Evolutionary conservation across 306 rosid species (phyloP).

Genomic region (Trifolium pratense): DNA sequence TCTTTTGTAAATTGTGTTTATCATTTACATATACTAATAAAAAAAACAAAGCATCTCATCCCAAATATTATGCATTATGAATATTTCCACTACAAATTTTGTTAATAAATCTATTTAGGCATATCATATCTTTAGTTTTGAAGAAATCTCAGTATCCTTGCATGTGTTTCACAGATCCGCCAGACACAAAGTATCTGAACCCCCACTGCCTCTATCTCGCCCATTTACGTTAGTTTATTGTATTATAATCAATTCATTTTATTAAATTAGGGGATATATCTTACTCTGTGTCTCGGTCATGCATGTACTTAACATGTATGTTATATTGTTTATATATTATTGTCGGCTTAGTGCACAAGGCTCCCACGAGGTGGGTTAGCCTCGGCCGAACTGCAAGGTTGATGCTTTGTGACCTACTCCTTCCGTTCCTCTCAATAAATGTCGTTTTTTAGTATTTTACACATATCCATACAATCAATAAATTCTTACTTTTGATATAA

Average conservation of each 20-base stretch:
- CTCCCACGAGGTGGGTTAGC: neutral
- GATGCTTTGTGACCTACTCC: neutral
- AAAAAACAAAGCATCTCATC: no score
- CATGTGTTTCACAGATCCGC: neutral
- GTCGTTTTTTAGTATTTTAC: no score
- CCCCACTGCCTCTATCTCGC: slow-evolving; percentile 22
- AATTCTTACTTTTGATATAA: no score
- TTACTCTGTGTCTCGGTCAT: neutral
- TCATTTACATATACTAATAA: no score
- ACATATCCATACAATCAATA: no score
- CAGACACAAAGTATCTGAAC: slow-evolving; percentile 6
- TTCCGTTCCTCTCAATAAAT: no score
- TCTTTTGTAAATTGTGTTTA: no score
- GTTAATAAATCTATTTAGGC: neutral
- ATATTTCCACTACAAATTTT: neutral
- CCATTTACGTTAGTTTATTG: slow-evolving; percentile 2
- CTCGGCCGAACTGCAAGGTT: neutral
- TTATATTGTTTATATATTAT: neutral
- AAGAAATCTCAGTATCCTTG: neutral
- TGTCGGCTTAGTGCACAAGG: neutral
- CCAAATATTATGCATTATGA: neutral
- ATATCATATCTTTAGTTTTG: neutral
- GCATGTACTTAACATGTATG: slow-evolving; percentile 2
- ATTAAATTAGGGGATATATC: slow-evolving; percentile 2
- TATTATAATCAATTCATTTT: slow-evolving; percentile 5